phyloP scores from a whole-genome alignment of 2,329 filamentous ascomycete genomes.

The Neospermospora avenae region DNA sequence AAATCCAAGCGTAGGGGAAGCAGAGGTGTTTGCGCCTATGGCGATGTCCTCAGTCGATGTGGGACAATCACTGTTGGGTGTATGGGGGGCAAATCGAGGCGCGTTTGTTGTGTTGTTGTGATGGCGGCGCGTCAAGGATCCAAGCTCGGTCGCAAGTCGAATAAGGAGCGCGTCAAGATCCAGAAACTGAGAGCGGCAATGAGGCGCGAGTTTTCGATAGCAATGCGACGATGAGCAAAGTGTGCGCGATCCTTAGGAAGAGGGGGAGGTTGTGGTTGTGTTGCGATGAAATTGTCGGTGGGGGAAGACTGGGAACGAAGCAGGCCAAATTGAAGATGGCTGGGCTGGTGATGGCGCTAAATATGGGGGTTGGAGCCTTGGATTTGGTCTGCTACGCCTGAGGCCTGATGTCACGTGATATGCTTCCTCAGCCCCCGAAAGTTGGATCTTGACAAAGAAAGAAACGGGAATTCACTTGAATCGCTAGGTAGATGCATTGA shows the following conservation, averaged over 20 bases:
- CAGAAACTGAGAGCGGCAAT: background rate
- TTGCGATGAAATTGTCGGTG: slow-evolving; percentile 14
- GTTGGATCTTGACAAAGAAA: background rate
- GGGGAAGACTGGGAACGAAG: slow-evolving; percentile 18
- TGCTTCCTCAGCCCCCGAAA: background rate
- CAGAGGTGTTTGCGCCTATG: slow-evolving; percentile 20
- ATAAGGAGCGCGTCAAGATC: slow-evolving; percentile 11
- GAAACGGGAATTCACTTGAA: background rate
- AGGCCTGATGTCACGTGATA: background rate
- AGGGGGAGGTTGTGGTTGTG: slow-evolving; percentile 4
- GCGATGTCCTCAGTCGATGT: slow-evolving; percentile 17
- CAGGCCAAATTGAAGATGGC: slow-evolving; percentile 14
- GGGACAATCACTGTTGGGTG: slow-evolving; percentile 10
- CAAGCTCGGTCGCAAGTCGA: slow-evolving; percentile 17
- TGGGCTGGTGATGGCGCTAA: slow-evolving; percentile 10
- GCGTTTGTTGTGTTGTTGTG: slow-evolving; percentile 28
- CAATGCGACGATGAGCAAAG: slow-evolving; percentile 16
- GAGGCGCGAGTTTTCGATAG: background rate
- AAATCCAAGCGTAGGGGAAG: slow-evolving; percentile 17
- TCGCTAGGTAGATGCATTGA: no score
- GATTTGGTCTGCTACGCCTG: background rate
- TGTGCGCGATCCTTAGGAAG: slow-evolving; percentile 12
- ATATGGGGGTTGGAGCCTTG: background rate
- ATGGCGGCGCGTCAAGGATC: slow-evolving; percentile 23
- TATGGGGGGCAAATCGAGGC: slow-evolving; percentile 6